phyloP scores from a whole-genome alignment of 495 filamentous ascomycete species.

The Tuber microsphaerosporum region DNA sequence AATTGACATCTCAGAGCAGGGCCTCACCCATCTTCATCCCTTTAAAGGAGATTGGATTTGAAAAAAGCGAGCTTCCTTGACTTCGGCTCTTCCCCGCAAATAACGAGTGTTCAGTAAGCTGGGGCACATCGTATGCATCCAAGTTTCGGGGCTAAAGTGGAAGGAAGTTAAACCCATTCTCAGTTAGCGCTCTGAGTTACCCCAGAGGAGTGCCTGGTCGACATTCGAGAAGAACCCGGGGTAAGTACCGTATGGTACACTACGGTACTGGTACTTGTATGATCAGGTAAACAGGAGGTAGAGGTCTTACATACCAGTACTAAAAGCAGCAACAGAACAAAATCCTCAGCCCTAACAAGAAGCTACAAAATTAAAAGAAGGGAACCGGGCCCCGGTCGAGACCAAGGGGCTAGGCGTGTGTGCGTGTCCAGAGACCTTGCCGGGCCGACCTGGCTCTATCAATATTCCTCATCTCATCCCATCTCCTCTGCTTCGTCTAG shows the following conservation, averaged over 20 bases:
- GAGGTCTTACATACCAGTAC: not conserved
- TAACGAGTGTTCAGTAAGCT: constrained; percentile 7
- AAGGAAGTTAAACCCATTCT: not conserved
- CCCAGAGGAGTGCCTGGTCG: not conserved
- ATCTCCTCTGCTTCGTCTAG: constrained; percentile 16
- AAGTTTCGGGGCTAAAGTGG: not conserved
- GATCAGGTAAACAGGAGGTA: not conserved
- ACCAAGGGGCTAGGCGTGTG: constrained; percentile 7
- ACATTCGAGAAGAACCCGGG: not conserved
- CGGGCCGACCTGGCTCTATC: constrained; percentile 6
- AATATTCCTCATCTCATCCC: constrained; percentile 22
- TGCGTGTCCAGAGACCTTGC: constrained; percentile 7
- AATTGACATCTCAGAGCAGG: constrained; percentile 26
- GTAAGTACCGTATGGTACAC: not conserved
- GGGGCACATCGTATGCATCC: not conserved
- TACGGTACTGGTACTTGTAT: not conserved
- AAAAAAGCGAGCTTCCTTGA: constrained; percentile 13
- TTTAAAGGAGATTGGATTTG: constrained; percentile 4
- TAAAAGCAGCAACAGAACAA: not conserved
- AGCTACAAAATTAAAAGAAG: constrained; percentile 18
- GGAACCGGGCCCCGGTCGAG: constrained; percentile 8
- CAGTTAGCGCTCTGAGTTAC: not conserved
- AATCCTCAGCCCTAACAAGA: not conserved
- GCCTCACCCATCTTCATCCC: constrained; percentile 4
- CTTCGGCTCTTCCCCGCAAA: constrained; percentile 29